phyloP scores from a whole-genome alignment of 768 basidiomycete species.

The Galerina marginata region DNA sequence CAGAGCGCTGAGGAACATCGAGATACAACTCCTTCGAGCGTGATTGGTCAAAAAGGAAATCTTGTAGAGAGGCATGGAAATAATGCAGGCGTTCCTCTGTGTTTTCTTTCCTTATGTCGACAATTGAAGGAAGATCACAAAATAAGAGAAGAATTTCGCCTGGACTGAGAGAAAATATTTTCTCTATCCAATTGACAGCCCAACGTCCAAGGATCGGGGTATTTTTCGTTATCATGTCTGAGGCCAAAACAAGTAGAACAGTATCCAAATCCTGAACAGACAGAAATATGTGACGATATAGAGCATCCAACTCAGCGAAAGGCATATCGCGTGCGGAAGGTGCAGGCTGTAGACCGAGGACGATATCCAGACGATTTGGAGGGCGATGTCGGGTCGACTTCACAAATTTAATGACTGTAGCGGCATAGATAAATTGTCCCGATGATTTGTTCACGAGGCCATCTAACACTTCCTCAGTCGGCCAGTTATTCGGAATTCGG shows the following conservation, averaged over 20 bases:
- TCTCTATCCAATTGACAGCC: conserved; percentile 1
- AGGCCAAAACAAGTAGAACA: background rate
- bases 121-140: conserved; percentile 8
- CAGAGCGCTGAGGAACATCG: background rate
- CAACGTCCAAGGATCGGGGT: too few species aligned
- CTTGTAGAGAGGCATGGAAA: conserved; percentile 10
- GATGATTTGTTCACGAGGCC: conserved; percentile 11
- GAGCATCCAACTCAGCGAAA: conserved; percentile 12
- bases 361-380: conserved; percentile 2
- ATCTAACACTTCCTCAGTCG: background rate
- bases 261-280: background rate
- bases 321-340: background rate
- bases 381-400: conserved; percentile 5
- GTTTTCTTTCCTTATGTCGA: too few species aligned
- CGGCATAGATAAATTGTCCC: conserved; percentile 21
- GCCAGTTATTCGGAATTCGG: conserved; percentile 4
- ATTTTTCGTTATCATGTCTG: background rate
- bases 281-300: conserved; percentile 14
- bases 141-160: conserved; percentile 6
- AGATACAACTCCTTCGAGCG: background rate
- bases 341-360: conserved; percentile 1
- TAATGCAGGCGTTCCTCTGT: background rate
- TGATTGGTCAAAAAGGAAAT: conserved; percentile 7
- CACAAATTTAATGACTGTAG: conserved; percentile 15
- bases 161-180: background rate